Percentiles rank a stretch among this genome's conserved stretches.
Conservation (phyloP, 306 rosid species). For the Cucurbita moschata region DNA sequence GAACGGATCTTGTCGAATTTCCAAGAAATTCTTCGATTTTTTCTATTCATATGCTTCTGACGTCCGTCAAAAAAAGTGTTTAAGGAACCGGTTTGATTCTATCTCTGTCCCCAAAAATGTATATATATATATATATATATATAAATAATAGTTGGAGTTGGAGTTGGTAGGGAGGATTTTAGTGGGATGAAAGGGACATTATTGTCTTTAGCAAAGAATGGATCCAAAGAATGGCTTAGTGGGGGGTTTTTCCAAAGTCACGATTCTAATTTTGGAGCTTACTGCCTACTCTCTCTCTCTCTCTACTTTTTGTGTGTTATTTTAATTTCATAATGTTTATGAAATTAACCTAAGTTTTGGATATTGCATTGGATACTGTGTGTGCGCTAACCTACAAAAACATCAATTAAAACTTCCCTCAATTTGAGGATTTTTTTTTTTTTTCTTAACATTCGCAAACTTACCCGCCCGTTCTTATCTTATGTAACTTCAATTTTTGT, state of each 20-base stretch:
- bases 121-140: too few species aligned
- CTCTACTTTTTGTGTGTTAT: not conserved
- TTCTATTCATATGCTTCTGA: too few species aligned
- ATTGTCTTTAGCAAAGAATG: conserved; percentile 1
- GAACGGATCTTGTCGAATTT: too few species aligned
- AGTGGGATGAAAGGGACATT: not conserved
- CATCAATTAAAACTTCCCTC: too few species aligned
- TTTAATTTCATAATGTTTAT: not conserved
- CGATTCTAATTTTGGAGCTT: not conserved
- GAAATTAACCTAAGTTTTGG: not conserved
- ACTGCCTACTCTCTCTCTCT: not conserved
- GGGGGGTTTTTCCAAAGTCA: conserved; percentile 12
- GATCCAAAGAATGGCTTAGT: not conserved
- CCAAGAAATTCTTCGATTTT: too few species aligned
- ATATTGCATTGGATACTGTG: not conserved
- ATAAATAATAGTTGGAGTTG: not conserved
- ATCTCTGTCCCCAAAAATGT: too few species aligned
- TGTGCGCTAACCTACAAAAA: not conserved
- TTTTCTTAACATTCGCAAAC: too few species aligned
- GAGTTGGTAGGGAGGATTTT: not conserved
- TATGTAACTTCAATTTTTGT: too few species aligned
- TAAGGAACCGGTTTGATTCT: too few species aligned
- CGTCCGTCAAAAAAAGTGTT: too few species aligned
- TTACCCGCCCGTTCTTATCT: too few species aligned
- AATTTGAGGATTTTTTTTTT: too few species aligned